Conservation (phyloP, 352 stramenopile genomes). For the Plasmopara halstedii region DNA sequence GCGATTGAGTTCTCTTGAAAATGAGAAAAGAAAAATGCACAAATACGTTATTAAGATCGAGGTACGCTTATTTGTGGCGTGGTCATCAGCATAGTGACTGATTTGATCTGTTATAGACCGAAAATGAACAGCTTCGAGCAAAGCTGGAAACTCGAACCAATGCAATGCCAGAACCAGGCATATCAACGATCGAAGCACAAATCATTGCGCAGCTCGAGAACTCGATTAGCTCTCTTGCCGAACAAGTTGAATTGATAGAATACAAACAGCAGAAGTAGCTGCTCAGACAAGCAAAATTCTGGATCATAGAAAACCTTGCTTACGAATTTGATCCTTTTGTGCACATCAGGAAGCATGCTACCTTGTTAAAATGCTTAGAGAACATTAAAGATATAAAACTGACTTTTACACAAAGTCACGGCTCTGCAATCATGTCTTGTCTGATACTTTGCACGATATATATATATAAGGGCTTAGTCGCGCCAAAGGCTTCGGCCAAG, state of each 20-base stretch:
- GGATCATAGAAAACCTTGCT: too few relatives aligned
- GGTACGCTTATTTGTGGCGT: slow-evolving; percentile 11
- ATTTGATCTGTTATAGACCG: slow-evolving; percentile 12
- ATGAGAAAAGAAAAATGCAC: slow-evolving; percentile 28
- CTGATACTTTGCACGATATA: too few relatives aligned
- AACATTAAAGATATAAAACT: too few relatives aligned
- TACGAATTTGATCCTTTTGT: too few relatives aligned
- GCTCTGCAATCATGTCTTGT: too few relatives aligned
- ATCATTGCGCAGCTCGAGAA: slow-evolving; percentile 42
- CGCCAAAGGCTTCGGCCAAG: too few relatives aligned
- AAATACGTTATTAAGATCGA: slow-evolving; percentile 34
- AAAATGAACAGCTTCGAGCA: slow-evolving; percentile 30
- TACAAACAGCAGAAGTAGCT: slow-evolving; percentile 18
- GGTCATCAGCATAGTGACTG: not conserved
- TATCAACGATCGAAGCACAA: slow-evolving; percentile 30
- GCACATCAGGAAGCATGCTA: too few relatives aligned
- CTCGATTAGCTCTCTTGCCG: slow-evolving; percentile 33
- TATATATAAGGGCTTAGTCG: too few relatives aligned
- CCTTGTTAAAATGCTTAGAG: too few relatives aligned
- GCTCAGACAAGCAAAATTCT: too few relatives aligned
- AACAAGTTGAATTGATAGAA: slow-evolving; percentile 38
- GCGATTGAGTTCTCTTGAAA: slow-evolving; percentile 40
- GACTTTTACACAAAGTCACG: too few relatives aligned
- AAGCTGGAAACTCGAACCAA: slow-evolving; percentile 17
- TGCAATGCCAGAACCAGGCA: slow-evolving; percentile 1